phyloP scores from a whole-genome alignment of 257 asterid genomes.

The Plectranthus barbatus region DNA sequence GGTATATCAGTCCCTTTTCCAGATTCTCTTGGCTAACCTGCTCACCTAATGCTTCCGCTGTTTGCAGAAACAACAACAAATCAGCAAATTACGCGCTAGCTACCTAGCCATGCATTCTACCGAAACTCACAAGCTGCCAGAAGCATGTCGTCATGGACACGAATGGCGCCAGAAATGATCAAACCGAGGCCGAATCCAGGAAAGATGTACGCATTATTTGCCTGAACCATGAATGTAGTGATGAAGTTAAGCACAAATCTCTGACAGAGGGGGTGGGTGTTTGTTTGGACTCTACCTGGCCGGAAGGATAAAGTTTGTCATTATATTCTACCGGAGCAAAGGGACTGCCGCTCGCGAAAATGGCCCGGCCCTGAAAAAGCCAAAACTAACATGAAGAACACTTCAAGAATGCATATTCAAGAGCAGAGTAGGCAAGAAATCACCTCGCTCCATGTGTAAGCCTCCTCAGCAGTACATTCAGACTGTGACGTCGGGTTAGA shows the following conservation, averaged over 20 bases:
- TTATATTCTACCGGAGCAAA: conserved; percentile 48
- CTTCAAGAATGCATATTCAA: not conserved
- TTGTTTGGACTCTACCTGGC: conserved; percentile 34
- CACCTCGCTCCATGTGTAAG: conserved; percentile 85
- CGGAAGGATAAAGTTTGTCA: conserved; percentile 45
- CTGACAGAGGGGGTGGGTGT: no score
- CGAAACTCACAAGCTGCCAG: conserved; percentile 91
- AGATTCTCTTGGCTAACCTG: conserved; percentile 72
- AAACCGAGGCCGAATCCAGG: conserved; percentile 92
- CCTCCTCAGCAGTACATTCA: conserved; percentile 91
- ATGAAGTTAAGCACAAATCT: not conserved
- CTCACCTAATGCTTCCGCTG: conserved; percentile 89
- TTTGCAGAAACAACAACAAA: conserved; percentile 15
- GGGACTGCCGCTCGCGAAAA: conserved; percentile 77
- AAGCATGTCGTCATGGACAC: conserved; percentile 93
- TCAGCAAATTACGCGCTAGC: not conserved
- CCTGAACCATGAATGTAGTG: conserved; percentile 30
- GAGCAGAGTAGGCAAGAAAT: not conserved
- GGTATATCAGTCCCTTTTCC: conserved; percentile 74
- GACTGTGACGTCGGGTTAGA: conserved; percentile 96
- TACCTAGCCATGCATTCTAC: no score
- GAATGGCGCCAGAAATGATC: conserved; percentile 88
- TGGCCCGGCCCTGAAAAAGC: conserved; percentile 55
- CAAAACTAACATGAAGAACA: not conserved
- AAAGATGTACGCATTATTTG: conserved; percentile 84